phyloP scores from a whole-genome alignment of 768 basidiomycete genomes.

The Lactarius hatsudake region DNA sequence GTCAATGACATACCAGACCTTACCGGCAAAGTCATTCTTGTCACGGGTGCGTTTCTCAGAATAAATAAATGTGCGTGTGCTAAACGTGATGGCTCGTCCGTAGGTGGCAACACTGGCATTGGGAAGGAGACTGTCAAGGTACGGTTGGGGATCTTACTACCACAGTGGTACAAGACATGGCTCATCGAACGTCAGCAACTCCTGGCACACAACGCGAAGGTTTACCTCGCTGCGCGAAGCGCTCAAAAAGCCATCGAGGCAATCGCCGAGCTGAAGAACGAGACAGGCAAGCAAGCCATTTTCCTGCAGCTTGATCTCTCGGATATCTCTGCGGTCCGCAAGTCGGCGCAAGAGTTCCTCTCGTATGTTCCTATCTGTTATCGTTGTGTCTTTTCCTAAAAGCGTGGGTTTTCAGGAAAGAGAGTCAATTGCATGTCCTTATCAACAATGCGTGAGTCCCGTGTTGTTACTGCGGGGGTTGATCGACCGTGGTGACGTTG shows the following conservation, averaged over 20 bases:
- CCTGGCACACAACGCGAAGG: conserved; percentile 60
- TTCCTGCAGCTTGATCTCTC: conserved; percentile 47
- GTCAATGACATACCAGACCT: conserved; percentile 33
- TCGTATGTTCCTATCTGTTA: too few species aligned
- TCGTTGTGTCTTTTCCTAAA: conserved; percentile 3
- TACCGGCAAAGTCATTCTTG: background rate
- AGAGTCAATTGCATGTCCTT: conserved; percentile 45
- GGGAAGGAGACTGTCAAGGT: conserved; percentile 62
- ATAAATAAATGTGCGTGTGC: conserved; percentile 44
- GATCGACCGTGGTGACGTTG: background rate
- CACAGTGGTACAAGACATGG: background rate
- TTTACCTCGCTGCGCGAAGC: conserved; percentile 58
- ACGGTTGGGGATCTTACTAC: too few species aligned
- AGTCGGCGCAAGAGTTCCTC: conserved; percentile 42
- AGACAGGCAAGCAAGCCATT: conserved; percentile 42
- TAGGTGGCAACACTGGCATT: conserved; percentile 44
- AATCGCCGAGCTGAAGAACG: conserved; percentile 49
- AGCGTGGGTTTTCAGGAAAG: conserved; percentile 37
- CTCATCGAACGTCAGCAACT: conserved; percentile 41
- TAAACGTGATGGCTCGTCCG: background rate
- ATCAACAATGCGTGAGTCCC: conserved; percentile 50
- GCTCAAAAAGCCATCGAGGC: conserved; percentile 45
- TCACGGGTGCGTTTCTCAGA: conserved; percentile 30
- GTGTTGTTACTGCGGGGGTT: background rate
- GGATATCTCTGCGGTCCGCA: conserved; percentile 38